Evolutionary conservation across 768 basidiomycete genomes (phyloP), one percentile per base, ranked within the genome.

Genomic region (Russula compacta): DNA sequence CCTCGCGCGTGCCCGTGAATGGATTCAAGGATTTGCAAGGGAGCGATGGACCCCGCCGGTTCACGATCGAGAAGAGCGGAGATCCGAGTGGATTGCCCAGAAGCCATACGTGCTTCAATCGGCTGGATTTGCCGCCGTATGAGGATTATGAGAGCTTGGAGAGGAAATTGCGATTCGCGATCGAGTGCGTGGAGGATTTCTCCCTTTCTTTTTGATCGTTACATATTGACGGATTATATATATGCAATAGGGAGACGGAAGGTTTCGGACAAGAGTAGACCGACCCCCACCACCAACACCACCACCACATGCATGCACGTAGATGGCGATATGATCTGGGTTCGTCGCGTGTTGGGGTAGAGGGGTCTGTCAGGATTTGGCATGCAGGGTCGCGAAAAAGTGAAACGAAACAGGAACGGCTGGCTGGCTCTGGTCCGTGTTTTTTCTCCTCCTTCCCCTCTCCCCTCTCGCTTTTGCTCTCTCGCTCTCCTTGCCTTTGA

Each of bases 21-120:
- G 94, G 93, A 0, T 95, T 95, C 79, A 94, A 94, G 70, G 93
- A 95, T 69, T 77, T 95, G 7, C 93, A 95, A 74, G 93, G 93
- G 9, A 90, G 89, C 0, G 93, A 97, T 72, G 93, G 93, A 0
- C 93, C 94, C 2, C 77, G 93, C 58, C 77, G 93, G 62, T 97
- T 97, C 71, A 97, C 94, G 11, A 94, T 97, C 62, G 93, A 97
- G 74, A 95, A 95, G 74, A 87, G 86, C 21, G 94, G 94, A 5
- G 93, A 95, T 70, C 87, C 92, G 11, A 83, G 81, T 14, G 90
- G 92, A 49, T 72, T 97, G 52, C 94, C 94, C 2, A 83, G 94
- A 70, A 88, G 86, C 67, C 94, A 95, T 71, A 97, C 93, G 2
- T 97, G 94, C 74, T 95, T 97, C 80, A 95, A 95, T 71, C 76